Evolutionary conservation across 75 land plant species (phyloP).

Genomic region (Isoetes taiwanensis): DNA sequence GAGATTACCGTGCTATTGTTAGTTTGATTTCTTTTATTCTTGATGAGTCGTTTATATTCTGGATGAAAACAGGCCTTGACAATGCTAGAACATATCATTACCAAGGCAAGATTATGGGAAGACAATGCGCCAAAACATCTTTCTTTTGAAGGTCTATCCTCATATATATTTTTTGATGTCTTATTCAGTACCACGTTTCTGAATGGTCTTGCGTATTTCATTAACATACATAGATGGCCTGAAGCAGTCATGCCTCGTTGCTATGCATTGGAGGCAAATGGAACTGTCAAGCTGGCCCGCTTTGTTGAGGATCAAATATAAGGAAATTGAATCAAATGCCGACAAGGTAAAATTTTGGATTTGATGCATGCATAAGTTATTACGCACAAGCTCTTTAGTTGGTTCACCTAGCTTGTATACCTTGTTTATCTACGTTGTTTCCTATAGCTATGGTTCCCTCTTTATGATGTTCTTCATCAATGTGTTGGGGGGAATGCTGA

Average conservation of each 20-base stretch:
- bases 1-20: too few species aligned
- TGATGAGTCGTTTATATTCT: background rate
- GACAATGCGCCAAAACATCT: constrained; percentile 49
- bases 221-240: constrained; percentile 36
- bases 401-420: background rate
- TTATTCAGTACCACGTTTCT: background rate
- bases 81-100: constrained; percentile 52
- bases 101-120: constrained; percentile 35
- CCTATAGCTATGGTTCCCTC: constrained; percentile 77
- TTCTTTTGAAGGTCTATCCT: constrained; percentile 31
- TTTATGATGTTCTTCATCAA: constrained; percentile 44
- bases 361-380: too few species aligned
- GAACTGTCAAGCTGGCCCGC: constrained; percentile 78
- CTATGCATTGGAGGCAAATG: constrained; percentile 55
- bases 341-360: constrained; percentile 36
- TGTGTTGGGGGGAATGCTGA: constrained; percentile 20
- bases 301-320: constrained; percentile 50
- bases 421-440: background rate
- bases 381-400: too few species aligned
- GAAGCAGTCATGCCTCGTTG: constrained; percentile 30
- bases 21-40: background rate
- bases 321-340: constrained; percentile 48
- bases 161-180: background rate
- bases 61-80: constrained; percentile 35
- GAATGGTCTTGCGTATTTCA: background rate